phyloP scores from a whole-genome alignment of 129 eudicot species.

The Chrysanthemum lavandulifolium region DNA sequence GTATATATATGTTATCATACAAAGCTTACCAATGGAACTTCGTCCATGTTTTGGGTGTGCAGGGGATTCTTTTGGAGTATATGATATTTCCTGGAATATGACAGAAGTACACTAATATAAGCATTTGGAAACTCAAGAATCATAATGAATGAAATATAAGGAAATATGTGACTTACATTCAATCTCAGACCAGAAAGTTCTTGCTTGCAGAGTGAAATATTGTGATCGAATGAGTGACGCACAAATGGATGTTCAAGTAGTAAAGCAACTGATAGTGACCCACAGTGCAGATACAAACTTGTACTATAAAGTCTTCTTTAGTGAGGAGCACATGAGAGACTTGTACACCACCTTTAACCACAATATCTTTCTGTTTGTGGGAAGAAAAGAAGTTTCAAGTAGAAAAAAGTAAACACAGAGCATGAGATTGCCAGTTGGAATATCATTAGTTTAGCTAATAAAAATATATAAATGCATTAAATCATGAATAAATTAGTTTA shows the following conservation, averaged over 20 bases:
- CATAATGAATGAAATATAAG: neutral
- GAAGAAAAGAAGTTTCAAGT: constrained; percentile 15
- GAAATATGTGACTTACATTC: constrained; percentile 34
- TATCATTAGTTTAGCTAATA: neutral
- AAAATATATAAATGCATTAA: neutral
- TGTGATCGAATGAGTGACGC: constrained; percentile 40
- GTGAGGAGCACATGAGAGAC: neutral
- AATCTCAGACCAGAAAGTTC: constrained; percentile 41
- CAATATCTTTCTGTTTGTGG: neutral
- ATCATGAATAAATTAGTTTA: no score
- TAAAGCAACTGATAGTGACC: constrained; percentile 40
- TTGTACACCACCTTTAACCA: neutral
- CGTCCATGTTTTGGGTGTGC: constrained; percentile 34
- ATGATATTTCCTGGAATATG: constrained; percentile 39
- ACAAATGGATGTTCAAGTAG: constrained; percentile 83
- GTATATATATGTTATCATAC: neutral
- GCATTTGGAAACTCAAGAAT: constrained; percentile 6
- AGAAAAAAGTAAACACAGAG: constrained; percentile 2
- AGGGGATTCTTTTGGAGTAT: constrained; percentile 32
- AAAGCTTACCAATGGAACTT: constrained; percentile 41
- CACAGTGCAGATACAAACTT: no score
- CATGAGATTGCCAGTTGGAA: neutral
- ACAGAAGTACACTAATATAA: neutral
- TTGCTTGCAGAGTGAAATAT: constrained; percentile 38
- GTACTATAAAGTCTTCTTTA: no score